A percentile compares a stretch with the other conserved stretches of the same genome.
Evolutionary conservation across 495 filamentous ascomycete genomes (phyloP).

Genomic region (Hypoxylon lenormandii): DNA sequence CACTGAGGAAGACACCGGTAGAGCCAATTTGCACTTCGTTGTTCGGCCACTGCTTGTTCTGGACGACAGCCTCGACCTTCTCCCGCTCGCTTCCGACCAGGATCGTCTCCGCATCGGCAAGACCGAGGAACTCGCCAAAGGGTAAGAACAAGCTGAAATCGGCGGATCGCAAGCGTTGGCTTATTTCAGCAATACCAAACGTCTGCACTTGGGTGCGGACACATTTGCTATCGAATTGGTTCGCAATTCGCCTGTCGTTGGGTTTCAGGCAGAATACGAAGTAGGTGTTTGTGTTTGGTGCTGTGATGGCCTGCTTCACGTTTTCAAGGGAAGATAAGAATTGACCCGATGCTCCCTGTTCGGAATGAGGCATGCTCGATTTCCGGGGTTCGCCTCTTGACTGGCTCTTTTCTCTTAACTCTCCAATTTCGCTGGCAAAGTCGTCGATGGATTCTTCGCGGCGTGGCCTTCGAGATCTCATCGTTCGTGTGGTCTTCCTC

Average conservation of each 20-base stretch:
- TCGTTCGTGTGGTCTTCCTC: slow-evolving; percentile 62
- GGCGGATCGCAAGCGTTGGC: slow-evolving; percentile 87
- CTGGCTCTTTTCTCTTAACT: slow-evolving; percentile 42
- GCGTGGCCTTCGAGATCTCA: slow-evolving; percentile 54
- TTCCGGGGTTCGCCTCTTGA: slow-evolving; percentile 45
- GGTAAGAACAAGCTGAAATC: slow-evolving; percentile 96
- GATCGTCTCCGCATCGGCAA: slow-evolving; percentile 82
- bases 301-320: slow-evolving; percentile 83
- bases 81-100: slow-evolving; percentile 92
- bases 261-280: slow-evolving; percentile 98
- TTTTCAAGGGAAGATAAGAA: slow-evolving; percentile 90
- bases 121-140: slow-evolving; percentile 92
- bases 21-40: slow-evolving; percentile 92
- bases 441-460: slow-evolving; percentile 67
- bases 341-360: slow-evolving; percentile 90
- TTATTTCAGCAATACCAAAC: slow-evolving; percentile 96
- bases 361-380: slow-evolving; percentile 56
- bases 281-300: slow-evolving; percentile 86
- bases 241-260: slow-evolving; percentile 95
- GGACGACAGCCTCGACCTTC: slow-evolving; percentile 87
- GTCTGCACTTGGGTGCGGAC: slow-evolving; percentile 94
- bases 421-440: slow-evolving; percentile 59
- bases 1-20: slow-evolving; percentile 94
- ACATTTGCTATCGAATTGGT: slow-evolving; percentile 98
- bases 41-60: slow-evolving; percentile 87